Evolutionary conservation across 2,329 filamentous ascomycete species (phyloP), one percentile per base, ranked within the genome.

Genomic region (Fusarium sp.): DNA sequence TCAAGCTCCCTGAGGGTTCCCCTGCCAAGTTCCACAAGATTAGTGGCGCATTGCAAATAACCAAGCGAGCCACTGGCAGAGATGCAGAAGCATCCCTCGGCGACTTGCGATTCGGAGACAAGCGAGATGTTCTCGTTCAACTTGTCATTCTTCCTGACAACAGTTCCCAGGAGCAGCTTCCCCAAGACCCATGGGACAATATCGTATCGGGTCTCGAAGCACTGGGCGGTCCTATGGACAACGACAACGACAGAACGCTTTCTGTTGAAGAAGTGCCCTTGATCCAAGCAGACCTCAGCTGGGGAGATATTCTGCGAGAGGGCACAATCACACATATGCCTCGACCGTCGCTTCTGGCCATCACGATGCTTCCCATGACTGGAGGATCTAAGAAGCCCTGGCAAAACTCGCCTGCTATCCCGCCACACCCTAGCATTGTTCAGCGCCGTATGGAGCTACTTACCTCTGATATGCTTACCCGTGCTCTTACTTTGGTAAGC

Each of bases 1-100:
- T 99, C 57, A 92, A 93, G 72, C 83, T 99, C 9, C 96, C 96
- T 0, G 96, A 99, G 81, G 96, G 96, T 20, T 99, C 96, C 4
- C 96, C 95, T 0, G 96, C 96, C 73, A 97, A 97, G 77, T 99
- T 99, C 77, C 93, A 97, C 78, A 99, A 99, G 82, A 98, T 99
- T 75, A 97, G 93, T 75, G 96, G 96, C 53, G 96, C 95, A 6
- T 83, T 99, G 60, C 94, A 98, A 76, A 96, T 97, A 66, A 98
- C 95, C 5, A 99, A 97, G 83, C 91, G 96, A 63, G 96, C 95
- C 15, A 96, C 94, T 24, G 96, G 96, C 13, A 90, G 94, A 50
- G 96, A 98, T 78, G 96, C 95, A 1, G 96, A 99, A 80, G 95
- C 94, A 11, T 90, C 92, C 1, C 83, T 99, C 24, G 96, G 96